Evolutionary conservation across 2,329 filamentous ascomycete genomes (phyloP), one percentile per base, ranked within the genome.

Genomic region (Herpotrichia juniperi): DNA sequence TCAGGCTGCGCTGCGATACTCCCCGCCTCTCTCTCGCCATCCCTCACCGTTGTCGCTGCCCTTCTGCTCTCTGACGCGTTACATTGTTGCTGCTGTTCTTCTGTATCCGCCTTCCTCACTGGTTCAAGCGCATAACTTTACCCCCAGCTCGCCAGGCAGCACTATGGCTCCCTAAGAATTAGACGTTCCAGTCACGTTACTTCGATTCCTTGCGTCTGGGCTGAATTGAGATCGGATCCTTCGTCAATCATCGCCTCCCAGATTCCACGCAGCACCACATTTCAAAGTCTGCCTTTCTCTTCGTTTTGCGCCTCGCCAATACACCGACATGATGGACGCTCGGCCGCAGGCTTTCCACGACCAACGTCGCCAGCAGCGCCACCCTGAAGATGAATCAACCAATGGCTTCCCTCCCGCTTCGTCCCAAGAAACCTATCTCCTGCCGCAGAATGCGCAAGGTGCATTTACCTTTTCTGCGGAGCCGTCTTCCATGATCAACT

Each of bases 391-490:
- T 63, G 63, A 60, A 56, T 59, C 64, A 48, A 52, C 58, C 46
- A 67, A 61, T 48, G 59, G 56, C 46, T 72, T 66, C 46, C 53
- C 57, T 46, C 53, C 64, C 34, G 51, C 54, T 19, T 45, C 51
- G 2, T 46, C 51, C 8, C 56, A 58, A 42, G 51, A 51, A 37
- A 55, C 48, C 49, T 55, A 37, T 45, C 51, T 46, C 14, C 54
- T 49, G 31, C 57, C 47, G 44, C 55, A 24, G 59, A 61, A 70
- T 49, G 46, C 63, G 22, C 69, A 72, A 67, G 65, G 63, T 63
- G 58, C 57, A 58, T 74, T 73, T 55, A 60, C 62, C 39, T 72
- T 67, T 47, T 72, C 69, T 51, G 68, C 71, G 9, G 71, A 74
- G 56, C 71, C 69, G 4, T 50, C 61, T 31, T 61, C 63, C 34